These are phyloP conservation scores for Lepidium aucheri DNA, from an alignment of 345 rosid genomes.

Conservation along the genomic window DNA sequence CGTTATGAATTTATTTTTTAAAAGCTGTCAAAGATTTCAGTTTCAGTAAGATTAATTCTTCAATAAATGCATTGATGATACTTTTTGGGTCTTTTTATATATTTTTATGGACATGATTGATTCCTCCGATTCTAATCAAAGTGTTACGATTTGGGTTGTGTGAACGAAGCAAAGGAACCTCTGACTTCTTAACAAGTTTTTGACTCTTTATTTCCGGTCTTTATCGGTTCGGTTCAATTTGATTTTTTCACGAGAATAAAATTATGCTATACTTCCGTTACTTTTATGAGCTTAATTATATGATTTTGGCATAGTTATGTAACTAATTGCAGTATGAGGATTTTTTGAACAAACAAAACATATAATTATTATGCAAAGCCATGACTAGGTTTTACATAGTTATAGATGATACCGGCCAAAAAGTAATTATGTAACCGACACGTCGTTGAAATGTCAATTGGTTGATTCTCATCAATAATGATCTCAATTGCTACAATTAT, in stretches of 20 bases:
- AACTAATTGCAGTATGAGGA: too few species aligned
- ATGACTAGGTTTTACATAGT: neutral
- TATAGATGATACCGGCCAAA: neutral
- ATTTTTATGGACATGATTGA: neutral
- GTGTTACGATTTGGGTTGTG: conserved; percentile 11
- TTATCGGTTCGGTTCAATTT: neutral
- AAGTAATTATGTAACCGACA: neutral
- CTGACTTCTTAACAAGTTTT: neutral
- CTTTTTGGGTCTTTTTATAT: neutral
- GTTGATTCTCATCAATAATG: neutral
- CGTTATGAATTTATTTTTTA: neutral
- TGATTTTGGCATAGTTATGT: neutral
- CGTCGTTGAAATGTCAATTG: neutral
- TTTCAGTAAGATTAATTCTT: conserved; percentile 1
- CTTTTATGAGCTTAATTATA: neutral
- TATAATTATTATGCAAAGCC: neutral
- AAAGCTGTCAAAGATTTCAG: neutral
- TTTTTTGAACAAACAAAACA: neutral
- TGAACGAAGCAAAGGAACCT: conserved; percentile 20
- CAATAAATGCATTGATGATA: conserved; percentile 5
- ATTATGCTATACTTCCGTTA: neutral
- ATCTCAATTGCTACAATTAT: neutral
- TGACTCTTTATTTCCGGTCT: neutral
- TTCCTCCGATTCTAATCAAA: conserved; percentile 8
- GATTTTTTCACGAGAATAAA: neutral